Percentiles rank a stretch among this genome's conserved stretches.
These are phyloP conservation scores for Nicotiana obtusifolia DNA, from an alignment of 257 asterid species.

Conservation along the genomic window DNA sequence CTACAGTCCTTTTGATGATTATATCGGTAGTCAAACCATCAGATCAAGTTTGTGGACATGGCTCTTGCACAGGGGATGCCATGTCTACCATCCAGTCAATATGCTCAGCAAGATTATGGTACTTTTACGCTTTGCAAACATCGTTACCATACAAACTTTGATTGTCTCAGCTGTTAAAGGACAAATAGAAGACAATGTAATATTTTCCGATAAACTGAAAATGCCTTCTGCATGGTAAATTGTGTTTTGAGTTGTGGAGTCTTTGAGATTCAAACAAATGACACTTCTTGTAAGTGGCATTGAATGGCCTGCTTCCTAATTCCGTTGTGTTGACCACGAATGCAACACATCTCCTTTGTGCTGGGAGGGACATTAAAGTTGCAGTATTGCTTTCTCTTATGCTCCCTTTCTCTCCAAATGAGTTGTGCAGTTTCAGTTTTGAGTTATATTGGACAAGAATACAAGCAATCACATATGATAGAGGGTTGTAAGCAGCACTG, in stretches of 20 bases:
- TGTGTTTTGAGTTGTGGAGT: not conserved
- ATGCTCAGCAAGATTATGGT: not conserved
- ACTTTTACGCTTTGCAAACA: not conserved
- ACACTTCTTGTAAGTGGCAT: not conserved
- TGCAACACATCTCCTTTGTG: not conserved
- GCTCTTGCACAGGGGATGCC: slow-evolving; percentile 7
- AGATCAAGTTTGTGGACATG: slow-evolving; percentile 8
- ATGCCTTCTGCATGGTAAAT: not conserved
- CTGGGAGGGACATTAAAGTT: not conserved
- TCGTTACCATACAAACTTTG: not conserved
- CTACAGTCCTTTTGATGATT: slow-evolving; percentile 31
- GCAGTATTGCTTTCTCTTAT: not conserved
- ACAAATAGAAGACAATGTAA: not conserved
- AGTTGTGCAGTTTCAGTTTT: not conserved
- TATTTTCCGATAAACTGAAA: not conserved
- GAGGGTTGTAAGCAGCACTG: not conserved
- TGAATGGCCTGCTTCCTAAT: not conserved
- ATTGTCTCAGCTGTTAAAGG: not conserved
- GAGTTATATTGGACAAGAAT: not conserved
- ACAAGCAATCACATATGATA: too few relatives aligned
- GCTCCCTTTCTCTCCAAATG: not conserved
- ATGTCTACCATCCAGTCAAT: slow-evolving; percentile 9
- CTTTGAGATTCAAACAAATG: not conserved
- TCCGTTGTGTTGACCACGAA: not conserved
- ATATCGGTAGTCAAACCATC: slow-evolving; percentile 15